Percentiles rank a stretch among this genome's conserved stretches.
Conservation (phyloP, 2,329 filamentous ascomycete species). For the Colletotrichum brevisporum region DNA sequence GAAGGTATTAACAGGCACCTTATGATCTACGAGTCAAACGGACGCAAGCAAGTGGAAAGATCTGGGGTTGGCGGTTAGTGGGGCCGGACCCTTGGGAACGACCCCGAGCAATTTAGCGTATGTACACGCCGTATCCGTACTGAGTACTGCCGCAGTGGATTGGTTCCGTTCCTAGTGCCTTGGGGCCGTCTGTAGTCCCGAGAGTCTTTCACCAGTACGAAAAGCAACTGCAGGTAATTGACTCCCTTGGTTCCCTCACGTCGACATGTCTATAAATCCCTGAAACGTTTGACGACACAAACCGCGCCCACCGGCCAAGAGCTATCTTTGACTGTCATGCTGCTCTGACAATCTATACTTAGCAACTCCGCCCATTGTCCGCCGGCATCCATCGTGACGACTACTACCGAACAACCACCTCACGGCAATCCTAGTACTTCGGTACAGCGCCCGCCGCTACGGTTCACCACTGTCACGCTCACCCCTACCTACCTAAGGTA, state of each 20-base stretch:
- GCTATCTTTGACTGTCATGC: slow-evolving; percentile 4
- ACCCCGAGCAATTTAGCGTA: background rate
- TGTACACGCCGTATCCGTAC: background rate
- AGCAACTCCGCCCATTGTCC: slow-evolving; percentile 4
- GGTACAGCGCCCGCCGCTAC: slow-evolving; percentile 1
- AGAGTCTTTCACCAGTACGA: background rate
- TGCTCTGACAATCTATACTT: slow-evolving; percentile 22
- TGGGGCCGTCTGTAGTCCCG: background rate
- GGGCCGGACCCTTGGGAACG: background rate
- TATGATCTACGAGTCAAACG: slow-evolving; percentile 6
- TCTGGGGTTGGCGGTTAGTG: slow-evolving; percentile 25
- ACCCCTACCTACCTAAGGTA: background rate
- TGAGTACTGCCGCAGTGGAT: background rate
- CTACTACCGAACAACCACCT: background rate
- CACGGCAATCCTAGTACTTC: background rate
- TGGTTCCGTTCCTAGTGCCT: background rate
- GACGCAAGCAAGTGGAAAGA: background rate
- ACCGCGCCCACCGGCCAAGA: background rate
- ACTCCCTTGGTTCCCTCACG: slow-evolving; percentile 15
- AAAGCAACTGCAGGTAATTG: background rate
- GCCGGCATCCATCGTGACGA: background rate
- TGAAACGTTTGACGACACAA: slow-evolving; percentile 32
- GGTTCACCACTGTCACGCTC: slow-evolving; percentile 9
- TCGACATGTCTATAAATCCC: slow-evolving; percentile 2
- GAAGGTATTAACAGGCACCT: background rate